Conservation (phyloP, 2,329 filamentous ascomycete species). For the Aureobasidium sp. region DNA sequence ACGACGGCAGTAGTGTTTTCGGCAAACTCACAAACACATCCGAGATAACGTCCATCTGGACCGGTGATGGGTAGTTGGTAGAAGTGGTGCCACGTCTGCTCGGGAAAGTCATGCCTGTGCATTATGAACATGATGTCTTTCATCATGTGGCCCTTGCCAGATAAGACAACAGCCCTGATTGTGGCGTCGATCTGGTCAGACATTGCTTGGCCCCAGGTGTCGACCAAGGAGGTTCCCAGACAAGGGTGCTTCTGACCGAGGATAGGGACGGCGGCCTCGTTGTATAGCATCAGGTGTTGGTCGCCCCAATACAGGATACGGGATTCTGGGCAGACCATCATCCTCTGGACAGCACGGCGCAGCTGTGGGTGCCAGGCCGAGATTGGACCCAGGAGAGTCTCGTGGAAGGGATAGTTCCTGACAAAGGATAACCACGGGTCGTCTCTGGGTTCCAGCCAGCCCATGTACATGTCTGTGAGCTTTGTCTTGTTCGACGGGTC, state of each 20-base stretch:
- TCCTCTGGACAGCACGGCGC: constrained; percentile 21
- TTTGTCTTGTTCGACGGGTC: neutral
- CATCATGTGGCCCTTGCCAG: neutral
- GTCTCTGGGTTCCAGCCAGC: neutral
- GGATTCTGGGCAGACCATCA: constrained; percentile 27
- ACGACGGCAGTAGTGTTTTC: constrained; percentile 6
- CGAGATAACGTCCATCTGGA: constrained; percentile 10
- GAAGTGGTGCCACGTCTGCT: constrained; percentile 27
- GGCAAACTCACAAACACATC: constrained; percentile 15
- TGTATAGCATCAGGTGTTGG: constrained; percentile 31
- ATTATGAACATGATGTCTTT: neutral
- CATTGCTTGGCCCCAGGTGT: constrained; percentile 8
- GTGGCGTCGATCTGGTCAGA: neutral
- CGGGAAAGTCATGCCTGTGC: constrained; percentile 20
- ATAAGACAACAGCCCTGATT: neutral
- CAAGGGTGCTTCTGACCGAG: constrained; percentile 25
- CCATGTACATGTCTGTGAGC: constrained; percentile 4
- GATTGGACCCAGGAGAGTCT: constrained; percentile 26
- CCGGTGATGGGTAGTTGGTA: constrained; percentile 25
- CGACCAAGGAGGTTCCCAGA: constrained; percentile 17
- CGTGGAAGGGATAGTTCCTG: constrained; percentile 24
- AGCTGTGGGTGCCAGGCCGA: constrained; percentile 23
- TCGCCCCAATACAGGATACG: constrained; percentile 27
- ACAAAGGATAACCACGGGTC: constrained; percentile 19
- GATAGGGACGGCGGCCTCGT: constrained; percentile 30